Conservation (phyloP, 345 rosid genomes). For the Nasturtium officinale region DNA sequence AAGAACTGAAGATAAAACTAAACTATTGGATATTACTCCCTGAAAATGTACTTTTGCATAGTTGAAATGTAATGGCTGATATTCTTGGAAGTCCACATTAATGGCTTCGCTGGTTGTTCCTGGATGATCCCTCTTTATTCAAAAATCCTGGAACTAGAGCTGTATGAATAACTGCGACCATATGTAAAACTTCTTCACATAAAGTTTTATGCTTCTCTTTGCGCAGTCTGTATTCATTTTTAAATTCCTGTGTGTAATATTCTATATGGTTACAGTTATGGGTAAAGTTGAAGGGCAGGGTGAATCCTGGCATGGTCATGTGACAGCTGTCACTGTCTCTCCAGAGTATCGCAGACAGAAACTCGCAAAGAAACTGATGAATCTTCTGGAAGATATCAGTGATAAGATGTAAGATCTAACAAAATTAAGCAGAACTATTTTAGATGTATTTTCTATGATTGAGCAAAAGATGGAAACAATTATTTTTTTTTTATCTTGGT, state of each 20-base stretch:
- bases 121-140: conserved; percentile 3
- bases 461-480: background rate
- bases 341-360: conserved; percentile 90
- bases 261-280: conserved; percentile 62
- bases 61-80: background rate
- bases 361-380: conserved; percentile 88
- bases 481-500: background rate
- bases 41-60: background rate
- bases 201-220: background rate
- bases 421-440: background rate
- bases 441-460: background rate
- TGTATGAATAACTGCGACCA: background rate
- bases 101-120: background rate
- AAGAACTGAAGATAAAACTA: background rate
- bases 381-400: conserved; percentile 79
- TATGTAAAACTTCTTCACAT: background rate
- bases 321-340: conserved; percentile 91
- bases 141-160: conserved; percentile 8
- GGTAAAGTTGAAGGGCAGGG: conserved; percentile 98
- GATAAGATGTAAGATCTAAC: conserved; percentile 75
- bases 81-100: background rate
- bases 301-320: conserved; percentile 98
- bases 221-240: background rate
- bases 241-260: conserved; percentile 12
- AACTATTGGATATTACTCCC: background rate